Evolutionary conservation across 306 rosid genomes (phyloP).

Genomic region (Albizia julibrissin): DNA sequence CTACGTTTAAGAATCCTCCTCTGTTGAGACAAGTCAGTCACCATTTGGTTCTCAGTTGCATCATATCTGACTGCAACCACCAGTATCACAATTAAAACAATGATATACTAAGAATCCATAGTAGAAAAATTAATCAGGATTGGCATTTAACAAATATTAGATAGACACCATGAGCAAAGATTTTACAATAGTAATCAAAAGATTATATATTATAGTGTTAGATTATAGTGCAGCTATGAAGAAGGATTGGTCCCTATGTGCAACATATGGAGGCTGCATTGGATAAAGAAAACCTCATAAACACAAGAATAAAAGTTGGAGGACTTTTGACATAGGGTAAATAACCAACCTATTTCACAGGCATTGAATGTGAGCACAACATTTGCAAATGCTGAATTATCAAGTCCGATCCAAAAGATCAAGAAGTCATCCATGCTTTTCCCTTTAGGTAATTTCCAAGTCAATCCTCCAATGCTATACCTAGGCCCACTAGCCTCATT

Average conservation of each 20-base stretch:
- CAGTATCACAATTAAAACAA: conserved; percentile 37
- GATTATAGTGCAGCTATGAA: background rate
- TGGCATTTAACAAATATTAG: conserved; percentile 2
- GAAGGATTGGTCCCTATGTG: conserved; percentile 12
- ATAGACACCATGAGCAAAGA: conserved; percentile 13
- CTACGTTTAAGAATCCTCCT: conserved; percentile 90
- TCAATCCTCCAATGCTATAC: conserved; percentile 70
- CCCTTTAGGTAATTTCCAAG: conserved; percentile 70
- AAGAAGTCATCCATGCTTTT: conserved; percentile 68
- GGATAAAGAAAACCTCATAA: conserved; percentile 19
- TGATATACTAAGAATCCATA: conserved; percentile 22
- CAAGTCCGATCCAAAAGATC: conserved; percentile 84
- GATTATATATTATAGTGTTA: conserved; percentile 1
- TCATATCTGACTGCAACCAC: conserved; percentile 85
- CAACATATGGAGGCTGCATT: background rate
- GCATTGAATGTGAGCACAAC: conserved; percentile 77
- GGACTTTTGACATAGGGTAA: conserved; percentile 12
- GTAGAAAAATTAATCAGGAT: background rate
- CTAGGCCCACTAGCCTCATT: conserved; percentile 34
- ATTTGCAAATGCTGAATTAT: conserved; percentile 83
- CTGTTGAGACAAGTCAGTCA: conserved; percentile 73
- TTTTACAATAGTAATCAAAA: conserved; percentile 5
- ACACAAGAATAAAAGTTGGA: background rate
- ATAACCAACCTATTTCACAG: conserved; percentile 78
- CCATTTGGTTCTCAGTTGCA: conserved; percentile 56